Conservation (phyloP, 2,329 filamentous ascomycete genomes). For the Geosmithia flava region DNA sequence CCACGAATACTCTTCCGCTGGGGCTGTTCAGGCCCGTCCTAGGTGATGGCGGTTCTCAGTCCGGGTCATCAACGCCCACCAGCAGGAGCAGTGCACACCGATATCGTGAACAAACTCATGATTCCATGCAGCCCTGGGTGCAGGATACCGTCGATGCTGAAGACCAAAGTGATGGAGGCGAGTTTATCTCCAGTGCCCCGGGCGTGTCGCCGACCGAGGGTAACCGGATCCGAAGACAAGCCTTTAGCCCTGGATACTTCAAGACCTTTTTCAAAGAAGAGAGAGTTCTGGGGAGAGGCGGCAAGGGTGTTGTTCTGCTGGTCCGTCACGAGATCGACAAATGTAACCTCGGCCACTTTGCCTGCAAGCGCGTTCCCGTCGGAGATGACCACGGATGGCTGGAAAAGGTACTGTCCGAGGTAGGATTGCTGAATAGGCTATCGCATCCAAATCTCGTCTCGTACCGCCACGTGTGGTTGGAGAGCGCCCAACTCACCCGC, state of each 20-base stretch:
- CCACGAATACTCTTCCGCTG: constrained; percentile 40
- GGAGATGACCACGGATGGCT: constrained; percentile 92
- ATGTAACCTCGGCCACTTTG: constrained; percentile 79
- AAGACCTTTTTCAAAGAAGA: constrained; percentile 87
- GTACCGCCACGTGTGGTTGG: constrained; percentile 94
- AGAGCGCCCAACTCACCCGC: constrained; percentile 69
- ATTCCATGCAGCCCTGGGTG: no score
- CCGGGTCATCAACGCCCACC: neutral
- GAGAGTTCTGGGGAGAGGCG: constrained; percentile 72
- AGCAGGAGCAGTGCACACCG: constrained; percentile 4
- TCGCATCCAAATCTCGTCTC: constrained; percentile 93
- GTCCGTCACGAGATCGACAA: constrained; percentile 87
- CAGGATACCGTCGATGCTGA: neutral
- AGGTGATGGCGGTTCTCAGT: constrained; percentile 3
- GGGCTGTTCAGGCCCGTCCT: constrained; percentile 36
- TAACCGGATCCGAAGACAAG: constrained; percentile 69
- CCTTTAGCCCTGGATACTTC: constrained; percentile 90
- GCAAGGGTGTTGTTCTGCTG: constrained; percentile 89
- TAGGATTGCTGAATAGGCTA: constrained; percentile 81
- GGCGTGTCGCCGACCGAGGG: constrained; percentile 31
- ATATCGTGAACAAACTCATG: neutral
- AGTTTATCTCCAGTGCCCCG: constrained; percentile 42
- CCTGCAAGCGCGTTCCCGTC: constrained; percentile 93
- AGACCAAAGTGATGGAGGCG: constrained; percentile 19
- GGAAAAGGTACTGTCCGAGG: constrained; percentile 85